Percentiles rank a stretch among this genome's conserved stretches.
Conservation (phyloP, 1,284 basidiomycete genomes). For the Pholiota adiposa region DNA sequence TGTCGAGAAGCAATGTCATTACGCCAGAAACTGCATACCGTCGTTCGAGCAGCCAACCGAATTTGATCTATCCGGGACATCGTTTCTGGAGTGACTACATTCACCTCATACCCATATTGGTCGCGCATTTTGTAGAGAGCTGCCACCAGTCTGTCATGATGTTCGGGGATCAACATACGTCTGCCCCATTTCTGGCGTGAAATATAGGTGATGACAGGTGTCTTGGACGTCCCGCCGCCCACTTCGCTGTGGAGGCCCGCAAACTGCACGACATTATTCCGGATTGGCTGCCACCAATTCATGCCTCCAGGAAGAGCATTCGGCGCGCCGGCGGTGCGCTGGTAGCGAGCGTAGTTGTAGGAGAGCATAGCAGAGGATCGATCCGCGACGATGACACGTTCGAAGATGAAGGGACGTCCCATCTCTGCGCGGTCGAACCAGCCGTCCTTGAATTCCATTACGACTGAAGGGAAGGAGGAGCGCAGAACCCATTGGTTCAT, state of each 20-base stretch:
- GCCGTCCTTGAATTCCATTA: constrained; percentile 78
- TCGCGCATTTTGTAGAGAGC: constrained; percentile 70
- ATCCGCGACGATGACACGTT: constrained; percentile 83
- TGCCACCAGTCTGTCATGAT: constrained; percentile 68
- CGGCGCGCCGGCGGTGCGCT: constrained; percentile 75
- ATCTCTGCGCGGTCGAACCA: constrained; percentile 79
- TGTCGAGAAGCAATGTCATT: not conserved
- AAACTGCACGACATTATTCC: constrained; percentile 74
- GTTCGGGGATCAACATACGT: constrained; percentile 65
- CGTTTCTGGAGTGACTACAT: constrained; percentile 83
- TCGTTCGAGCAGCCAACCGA: constrained; percentile 76
- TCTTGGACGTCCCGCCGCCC: constrained; percentile 41
- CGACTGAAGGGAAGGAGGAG: constrained; percentile 75
- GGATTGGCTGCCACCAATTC: constrained; percentile 82
- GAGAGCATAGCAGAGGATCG: constrained; percentile 81
- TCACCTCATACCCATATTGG: constrained; percentile 81
- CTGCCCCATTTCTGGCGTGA: constrained; percentile 87
- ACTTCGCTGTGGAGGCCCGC: constrained; percentile 54
- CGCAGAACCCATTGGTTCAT: constrained; percentile 84
- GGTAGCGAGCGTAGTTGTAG: constrained; percentile 67
- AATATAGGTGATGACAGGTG: constrained; percentile 85
- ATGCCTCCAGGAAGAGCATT: constrained; percentile 74
- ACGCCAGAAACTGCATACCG: constrained; percentile 51
- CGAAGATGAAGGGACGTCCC: constrained; percentile 74
- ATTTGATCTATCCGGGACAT: constrained; percentile 81